Evolutionary conservation across 257 asterid species (phyloP), one percentile per base, ranked within the genome.

Genomic region (Capsicum pubescens): DNA sequence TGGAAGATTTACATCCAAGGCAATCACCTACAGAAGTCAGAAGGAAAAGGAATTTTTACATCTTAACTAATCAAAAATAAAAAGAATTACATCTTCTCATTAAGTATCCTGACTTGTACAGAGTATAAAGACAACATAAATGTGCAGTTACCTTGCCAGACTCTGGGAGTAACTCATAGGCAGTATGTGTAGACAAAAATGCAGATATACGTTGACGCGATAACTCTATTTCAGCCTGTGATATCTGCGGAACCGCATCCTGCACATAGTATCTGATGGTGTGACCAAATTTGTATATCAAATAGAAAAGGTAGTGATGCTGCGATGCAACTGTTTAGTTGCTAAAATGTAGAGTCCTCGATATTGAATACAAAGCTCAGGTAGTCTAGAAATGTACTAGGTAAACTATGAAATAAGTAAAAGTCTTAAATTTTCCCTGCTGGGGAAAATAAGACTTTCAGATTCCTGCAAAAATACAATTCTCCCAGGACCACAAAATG

Each of bases 81-180:
- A 74, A 52, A 39, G 32, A 77, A 1, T 16, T 77, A 54, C 64
- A 54, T 26, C 82, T 54, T 26, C 48, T 26, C 82, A 55, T 12
- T 8, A 54, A 54, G 26, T 54, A 26, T 77, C 64, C 32, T 26
- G 48, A 77, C 9, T 14, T 7, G 14, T 26, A 48, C 82, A 54
- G 50, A 77, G 50, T 52, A 54, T 26, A 77, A 12, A 77, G 26
- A 54, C 32, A 32, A 32, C 82, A 77, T 57, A 60, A 69, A 16
- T 78, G 54, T 76, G 55, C 55, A 85, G 81, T 61, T 36, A 93
- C 97, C 97, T 92, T 93, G 87, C 97, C 97, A 85, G 97, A 93
- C 82, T 93, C 97, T 1, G 97, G 97, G 56, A 93, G 97, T 86
- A 93, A 88, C 88, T 91, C 97, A 86, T 92, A 92, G 15, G 94